A percentile compares a stretch with the other conserved stretches of the same genome.
Conservation (phyloP, 2,329 filamentous ascomycete genomes). For the Thielaviopsis euricoi region DNA sequence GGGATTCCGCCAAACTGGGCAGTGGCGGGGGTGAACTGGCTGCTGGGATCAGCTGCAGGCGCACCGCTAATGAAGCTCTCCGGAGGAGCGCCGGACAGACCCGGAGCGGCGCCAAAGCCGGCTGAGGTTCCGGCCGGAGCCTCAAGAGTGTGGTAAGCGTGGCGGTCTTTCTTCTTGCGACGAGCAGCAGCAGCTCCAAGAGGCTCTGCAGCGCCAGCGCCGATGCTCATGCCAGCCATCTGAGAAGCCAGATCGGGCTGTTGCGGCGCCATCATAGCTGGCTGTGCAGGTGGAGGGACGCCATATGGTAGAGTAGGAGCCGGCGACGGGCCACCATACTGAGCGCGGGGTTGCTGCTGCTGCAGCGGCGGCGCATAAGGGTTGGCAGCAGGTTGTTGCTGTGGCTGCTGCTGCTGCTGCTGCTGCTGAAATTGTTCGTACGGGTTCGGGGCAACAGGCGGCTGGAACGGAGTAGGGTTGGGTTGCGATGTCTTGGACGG, state of each 20-base stretch:
- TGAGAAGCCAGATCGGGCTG: conserved; percentile 46
- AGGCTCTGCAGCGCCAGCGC: conserved; percentile 15
- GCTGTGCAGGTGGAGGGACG: conserved; percentile 1
- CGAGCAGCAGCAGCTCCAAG: conserved; percentile 31
- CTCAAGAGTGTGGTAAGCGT: conserved; percentile 80
- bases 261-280: neutral
- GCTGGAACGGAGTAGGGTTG: conserved; percentile 38
- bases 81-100: conserved; percentile 23
- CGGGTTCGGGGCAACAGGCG: conserved; percentile 34
- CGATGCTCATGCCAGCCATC: conserved; percentile 62
- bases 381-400: neutral
- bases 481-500: conserved; percentile 33
- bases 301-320: conserved; percentile 6
- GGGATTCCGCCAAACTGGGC: conserved; percentile 17
- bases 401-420: conserved; percentile 3
- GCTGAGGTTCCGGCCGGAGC: conserved; percentile 46
- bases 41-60: conserved; percentile 11
- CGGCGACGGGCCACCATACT: conserved; percentile 8
- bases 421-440: conserved; percentile 28
- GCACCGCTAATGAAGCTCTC: conserved; percentile 4
- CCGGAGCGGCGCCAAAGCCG: conserved; percentile 48
- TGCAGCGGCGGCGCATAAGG: conserved; percentile 1
- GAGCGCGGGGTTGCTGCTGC: neutral
- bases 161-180: conserved; percentile 85
- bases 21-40: conserved; percentile 21